Base-by-base conservation (phyloP, 208 protist species). In the Trypanosomatidae sp. region DNA sequence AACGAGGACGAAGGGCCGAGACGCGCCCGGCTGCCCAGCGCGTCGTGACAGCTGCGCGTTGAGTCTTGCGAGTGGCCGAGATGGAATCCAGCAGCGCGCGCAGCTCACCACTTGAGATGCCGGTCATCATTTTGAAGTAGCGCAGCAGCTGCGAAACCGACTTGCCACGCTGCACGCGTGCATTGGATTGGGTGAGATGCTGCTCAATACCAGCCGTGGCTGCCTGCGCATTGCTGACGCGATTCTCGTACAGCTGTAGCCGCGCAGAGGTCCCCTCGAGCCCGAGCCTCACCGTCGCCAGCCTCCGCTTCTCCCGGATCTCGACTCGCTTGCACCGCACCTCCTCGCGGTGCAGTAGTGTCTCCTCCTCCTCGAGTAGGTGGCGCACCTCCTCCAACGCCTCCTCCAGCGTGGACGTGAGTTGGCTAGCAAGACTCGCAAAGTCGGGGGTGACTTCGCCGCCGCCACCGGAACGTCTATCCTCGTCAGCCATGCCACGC, bases 141-240 rank as follows among this genome's bases (percentile, higher is more conserved):
- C 85, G 82, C 25, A 96, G 83, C 46, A 96, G 74, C 76, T 93
- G 83, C 33, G 82, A 87, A 28, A 96, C 88, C 19, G 85, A 69
- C 60, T 87, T 85, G 36, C 89, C 89, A 6, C 91, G 89, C 73
- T 90, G 81, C 73, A 94, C 88, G 2, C 91, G 88, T 44, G 91
- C 84, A 66, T 94, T 96, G 15, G 89, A 93, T 69, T 94, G 89
- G 33, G 86, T 67, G 2, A 96, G 71, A 69, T 96, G 91, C 77
- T 94, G 87, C 83, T 96, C 91, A 70, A 96, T 94, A 58, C 91
- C 91, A 0, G 88, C 90, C n/a, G 87, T 94, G 9, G 91, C 86
- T 12, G 88, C 84, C 70, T 91, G 80, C 36, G 91, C 91, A 76
- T 96, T 96, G 69, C 80, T 85, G 64, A 96, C 86, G 52, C 86